Evolutionary conservation across 2,329 filamentous ascomycete genomes (phyloP), one percentile per base, ranked within the genome.

Genomic region (Curvularia hawaiiensis): DNA sequence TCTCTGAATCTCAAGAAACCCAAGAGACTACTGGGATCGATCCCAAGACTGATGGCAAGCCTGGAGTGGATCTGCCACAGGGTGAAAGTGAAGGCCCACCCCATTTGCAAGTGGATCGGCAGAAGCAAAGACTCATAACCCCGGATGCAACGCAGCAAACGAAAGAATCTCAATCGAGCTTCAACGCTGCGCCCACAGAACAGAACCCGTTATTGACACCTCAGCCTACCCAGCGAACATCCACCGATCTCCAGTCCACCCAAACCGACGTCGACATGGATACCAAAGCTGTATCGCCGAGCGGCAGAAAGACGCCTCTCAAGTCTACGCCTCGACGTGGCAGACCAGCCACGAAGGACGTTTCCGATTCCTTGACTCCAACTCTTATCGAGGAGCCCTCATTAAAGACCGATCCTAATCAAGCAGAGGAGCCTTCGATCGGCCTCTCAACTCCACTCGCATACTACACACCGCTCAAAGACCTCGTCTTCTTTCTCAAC

Each of bases 401-500:
- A 3, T 68, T 69, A 26, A 60, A 64, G 46, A 48, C 39, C 56
- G 64, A 22, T 59, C 58, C 44, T 35, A 44, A 63, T 31, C 44
- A 63, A n/a, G 18, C 45, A 5, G 35, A 60, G 1, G 50, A 35
- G 14, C 70, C 73, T 4, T 68, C 66, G n/a, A 67, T 74, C 46
- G 80, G 79, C 44, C 66, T 78, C 38, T 69, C 68, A 1, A 81
- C 80, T 0, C 62, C 73, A 0, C 61, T 77, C n/a, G 71, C 75
- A 5, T 83, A 82, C 70, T 82, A 80, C 69, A 77, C 75, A 0
- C 77, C 79, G 0, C 73, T 83, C 0, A 69, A 75, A 41, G 70
- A 75, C 35, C 69, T 82, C 2, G 44, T 67, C 12, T 72, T 69
- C 58, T 73, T 75, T 58, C 68, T 82, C 44, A 81, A 82, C 59